Evolutionary conservation across 306 rosid genomes (phyloP).

Genomic region (Begonia peltatifolia): DNA sequence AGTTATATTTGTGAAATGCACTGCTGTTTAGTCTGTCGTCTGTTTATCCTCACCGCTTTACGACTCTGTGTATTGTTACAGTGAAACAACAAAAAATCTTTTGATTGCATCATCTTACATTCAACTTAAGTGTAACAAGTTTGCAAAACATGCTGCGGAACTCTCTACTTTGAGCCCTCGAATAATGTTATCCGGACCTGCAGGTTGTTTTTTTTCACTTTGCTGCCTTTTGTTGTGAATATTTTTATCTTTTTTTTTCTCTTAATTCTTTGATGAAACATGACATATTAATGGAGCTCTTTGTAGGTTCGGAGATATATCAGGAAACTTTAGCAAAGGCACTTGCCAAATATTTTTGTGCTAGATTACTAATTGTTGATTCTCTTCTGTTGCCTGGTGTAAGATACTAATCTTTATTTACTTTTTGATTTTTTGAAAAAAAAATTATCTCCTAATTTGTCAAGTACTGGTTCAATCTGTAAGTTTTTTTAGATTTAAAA

Average conservation of each 20-base stretch:
- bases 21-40: not conserved
- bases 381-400: constrained; percentile 80
- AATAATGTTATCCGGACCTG: constrained; percentile 78
- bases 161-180: constrained; percentile 70
- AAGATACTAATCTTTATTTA: constrained; percentile 20
- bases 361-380: constrained; percentile 62
- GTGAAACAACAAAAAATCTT: constrained; percentile 75
- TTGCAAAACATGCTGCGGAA: constrained; percentile 52
- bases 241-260: not conserved
- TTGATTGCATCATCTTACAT: constrained; percentile 61
- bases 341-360: constrained; percentile 76
- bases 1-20: not conserved
- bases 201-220: constrained; percentile 32
- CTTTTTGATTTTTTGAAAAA: constrained; percentile 2
- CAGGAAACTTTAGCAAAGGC: constrained; percentile 89
- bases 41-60: not conserved
- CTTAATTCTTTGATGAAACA: constrained; percentile 6
- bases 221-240: constrained; percentile 3
- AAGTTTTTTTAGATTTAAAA: not conserved
- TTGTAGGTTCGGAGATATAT: constrained; percentile 88
- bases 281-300: constrained; percentile 8
- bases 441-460: not conserved
- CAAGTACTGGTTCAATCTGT: constrained; percentile 1
- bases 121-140: constrained; percentile 67
- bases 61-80: constrained; percentile 24